Conservation (phyloP, 1,284 basidiomycete species). For the Laetiporus sulphureus region DNA sequence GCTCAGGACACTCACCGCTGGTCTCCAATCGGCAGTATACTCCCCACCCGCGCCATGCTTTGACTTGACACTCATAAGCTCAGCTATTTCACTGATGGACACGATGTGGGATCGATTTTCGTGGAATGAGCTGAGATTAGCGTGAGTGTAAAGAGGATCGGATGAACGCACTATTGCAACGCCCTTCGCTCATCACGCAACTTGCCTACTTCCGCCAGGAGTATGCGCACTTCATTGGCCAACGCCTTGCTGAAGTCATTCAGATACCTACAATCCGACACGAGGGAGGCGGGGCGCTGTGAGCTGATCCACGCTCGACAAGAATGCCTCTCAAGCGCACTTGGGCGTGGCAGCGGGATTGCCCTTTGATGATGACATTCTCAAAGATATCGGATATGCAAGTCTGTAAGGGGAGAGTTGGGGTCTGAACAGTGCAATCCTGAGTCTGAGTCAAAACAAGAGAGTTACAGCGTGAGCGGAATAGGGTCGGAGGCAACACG, state of each 20-base stretch:
- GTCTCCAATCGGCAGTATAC: slow-evolving; percentile 60
- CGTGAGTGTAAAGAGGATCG: neutral
- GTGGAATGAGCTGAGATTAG: neutral
- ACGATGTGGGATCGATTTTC: slow-evolving; percentile 1
- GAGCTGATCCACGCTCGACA: too few species aligned
- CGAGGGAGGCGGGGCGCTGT: too few species aligned
- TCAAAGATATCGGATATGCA: too few species aligned
- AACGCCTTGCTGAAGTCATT: slow-evolving; percentile 49
- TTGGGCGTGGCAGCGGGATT: too few species aligned
- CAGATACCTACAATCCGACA: slow-evolving; percentile 40
- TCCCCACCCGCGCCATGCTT: slow-evolving; percentile 68
- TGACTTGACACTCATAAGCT: slow-evolving; percentile 68
- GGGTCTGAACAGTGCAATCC: too few species aligned
- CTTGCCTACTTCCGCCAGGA: slow-evolving; percentile 65
- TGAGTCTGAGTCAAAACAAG: too few species aligned
- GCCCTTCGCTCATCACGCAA: slow-evolving; percentile 65
- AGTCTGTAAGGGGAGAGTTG: too few species aligned
- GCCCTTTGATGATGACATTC: too few species aligned
- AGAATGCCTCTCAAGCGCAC: too few species aligned
- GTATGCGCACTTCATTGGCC: slow-evolving; percentile 30
- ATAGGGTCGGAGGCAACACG: too few species aligned
- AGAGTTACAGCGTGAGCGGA: too few species aligned
- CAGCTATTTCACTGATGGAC: slow-evolving; percentile 59
- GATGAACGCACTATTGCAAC: slow-evolving; percentile 56
- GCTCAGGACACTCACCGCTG: slow-evolving; percentile 33